Conservation (phyloP, 768 basidiomycete species). For the Pholiota molesta region DNA sequence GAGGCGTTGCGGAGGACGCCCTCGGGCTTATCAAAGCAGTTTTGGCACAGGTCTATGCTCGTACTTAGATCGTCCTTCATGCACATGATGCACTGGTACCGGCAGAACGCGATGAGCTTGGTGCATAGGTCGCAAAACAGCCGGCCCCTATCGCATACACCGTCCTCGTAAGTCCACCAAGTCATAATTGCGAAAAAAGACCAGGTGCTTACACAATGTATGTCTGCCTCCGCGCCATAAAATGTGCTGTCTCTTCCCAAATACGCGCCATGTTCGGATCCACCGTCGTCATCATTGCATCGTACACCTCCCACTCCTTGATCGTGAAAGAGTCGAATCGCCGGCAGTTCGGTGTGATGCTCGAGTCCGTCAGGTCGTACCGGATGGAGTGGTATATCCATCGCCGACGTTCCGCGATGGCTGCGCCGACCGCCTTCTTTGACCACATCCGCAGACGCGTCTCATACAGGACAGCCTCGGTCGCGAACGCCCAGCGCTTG, state of each 20-base stretch:
- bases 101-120: conserved; percentile 3
- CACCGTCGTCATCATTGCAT: neutral
- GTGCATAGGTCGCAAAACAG: conserved; percentile 14
- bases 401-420: conserved; percentile 3
- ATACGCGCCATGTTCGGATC: neutral
- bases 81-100: conserved; percentile 19
- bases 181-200: neutral
- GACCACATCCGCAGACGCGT: neutral
- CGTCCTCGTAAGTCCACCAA: no score
- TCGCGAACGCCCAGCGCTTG: conserved; percentile 19
- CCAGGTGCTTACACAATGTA: neutral
- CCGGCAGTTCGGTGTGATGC: neutral
- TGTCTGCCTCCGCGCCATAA: neutral
- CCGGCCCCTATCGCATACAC: neutral
- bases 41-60: conserved; percentile 15
- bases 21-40: conserved; percentile 14
- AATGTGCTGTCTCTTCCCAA: neutral
- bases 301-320: neutral
- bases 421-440: neutral
- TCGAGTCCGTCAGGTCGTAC: neutral
- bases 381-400: conserved; percentile 5
- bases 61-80: conserved; percentile 10
- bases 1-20: neutral
- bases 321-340: neutral
- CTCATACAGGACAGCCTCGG: conserved; percentile 6